These are phyloP conservation scores for Fusarium sp. DNA, from an alignment of 2,329 filamentous ascomycete species.

Conservation along the genomic window DNA sequence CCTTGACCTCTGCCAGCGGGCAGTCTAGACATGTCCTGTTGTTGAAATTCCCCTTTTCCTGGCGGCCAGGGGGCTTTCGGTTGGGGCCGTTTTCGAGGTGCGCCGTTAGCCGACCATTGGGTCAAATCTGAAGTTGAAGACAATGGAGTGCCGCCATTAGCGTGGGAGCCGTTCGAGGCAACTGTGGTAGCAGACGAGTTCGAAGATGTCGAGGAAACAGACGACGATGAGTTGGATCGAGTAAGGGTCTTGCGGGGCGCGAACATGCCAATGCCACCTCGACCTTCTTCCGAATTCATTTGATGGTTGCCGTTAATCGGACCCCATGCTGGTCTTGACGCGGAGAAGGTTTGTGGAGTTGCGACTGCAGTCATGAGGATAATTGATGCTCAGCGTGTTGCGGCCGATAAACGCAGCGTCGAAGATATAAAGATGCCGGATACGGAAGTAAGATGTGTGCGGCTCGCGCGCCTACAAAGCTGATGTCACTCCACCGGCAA, in stretches of 20 bases:
- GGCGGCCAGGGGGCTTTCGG: conserved; percentile 62
- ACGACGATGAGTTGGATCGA: conserved; percentile 91
- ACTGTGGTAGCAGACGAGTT: conserved; percentile 71
- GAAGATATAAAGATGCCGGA: conserved; percentile 29
- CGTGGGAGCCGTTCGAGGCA: conserved; percentile 67
- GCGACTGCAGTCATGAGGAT: conserved; percentile 75
- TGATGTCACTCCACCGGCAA: conserved; percentile 37
- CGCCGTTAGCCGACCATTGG: conserved; percentile 61
- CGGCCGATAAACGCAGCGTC: conserved; percentile 37
- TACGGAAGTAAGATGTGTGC: conserved; percentile 35
- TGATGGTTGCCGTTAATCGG: conserved; percentile 69
- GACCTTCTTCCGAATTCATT: conserved; percentile 85
- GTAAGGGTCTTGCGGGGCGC: conserved; percentile 88
- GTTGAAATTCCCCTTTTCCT: conserved; percentile 58
- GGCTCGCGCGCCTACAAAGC: conserved; percentile 34
- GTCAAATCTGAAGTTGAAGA: conserved; percentile 59
- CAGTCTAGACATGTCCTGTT: conserved; percentile 59
- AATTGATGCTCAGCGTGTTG: conserved; percentile 31
- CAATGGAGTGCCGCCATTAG: conserved; percentile 70
- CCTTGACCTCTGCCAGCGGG: conserved; percentile 58
- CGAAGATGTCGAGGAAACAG: conserved; percentile 84
- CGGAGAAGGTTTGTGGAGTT: conserved; percentile 70
- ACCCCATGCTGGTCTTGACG: conserved; percentile 73
- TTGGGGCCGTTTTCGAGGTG: conserved; percentile 62
- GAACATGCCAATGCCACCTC: conserved; percentile 75